These are phyloP conservation scores for Barnettozyma botsteinii DNA, from an alignment of 805 yeast species.

Conservation along the genomic window DNA sequence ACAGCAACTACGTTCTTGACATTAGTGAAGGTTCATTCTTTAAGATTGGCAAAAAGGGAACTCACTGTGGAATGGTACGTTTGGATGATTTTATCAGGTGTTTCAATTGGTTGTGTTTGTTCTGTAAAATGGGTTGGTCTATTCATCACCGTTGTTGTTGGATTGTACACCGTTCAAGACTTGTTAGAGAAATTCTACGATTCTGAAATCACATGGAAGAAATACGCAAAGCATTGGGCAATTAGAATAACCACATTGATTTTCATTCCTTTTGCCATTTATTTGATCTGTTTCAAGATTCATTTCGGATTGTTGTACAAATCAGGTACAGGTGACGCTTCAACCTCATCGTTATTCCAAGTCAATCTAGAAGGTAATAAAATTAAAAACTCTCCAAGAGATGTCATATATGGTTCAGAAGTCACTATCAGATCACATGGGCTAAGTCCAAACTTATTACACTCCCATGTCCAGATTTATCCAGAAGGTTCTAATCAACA, in stretches of 20 bases:
- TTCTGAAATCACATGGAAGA: constrained; percentile 22
- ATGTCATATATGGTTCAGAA: constrained; percentile 50
- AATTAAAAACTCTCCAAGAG: constrained; percentile 63
- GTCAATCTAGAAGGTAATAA: constrained; percentile 70
- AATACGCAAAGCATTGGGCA: constrained; percentile 62
- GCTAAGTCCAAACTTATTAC: constrained; percentile 67
- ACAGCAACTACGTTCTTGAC: constrained; percentile 65
- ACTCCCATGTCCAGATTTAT: constrained; percentile 73
- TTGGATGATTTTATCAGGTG: constrained; percentile 60
- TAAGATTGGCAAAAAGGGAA: constrained; percentile 34
- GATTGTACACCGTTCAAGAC: constrained; percentile 52
- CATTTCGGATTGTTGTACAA: constrained; percentile 73
- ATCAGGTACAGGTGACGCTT: constrained; percentile 91
- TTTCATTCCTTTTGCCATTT: constrained; percentile 63
- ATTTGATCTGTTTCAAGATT: constrained; percentile 65
- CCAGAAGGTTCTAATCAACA: constrained; percentile 77
- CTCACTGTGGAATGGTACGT: constrained; percentile 37
- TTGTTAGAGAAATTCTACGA: constrained; percentile 39
- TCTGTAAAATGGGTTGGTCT: constrained; percentile 85
- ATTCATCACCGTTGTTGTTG: constrained; percentile 56
- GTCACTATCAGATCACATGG: constrained; percentile 57
- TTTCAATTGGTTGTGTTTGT: constrained; percentile 76
- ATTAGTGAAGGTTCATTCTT: constrained; percentile 47
- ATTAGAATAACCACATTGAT: constrained; percentile 63
- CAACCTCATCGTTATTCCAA: constrained; percentile 86